These are phyloP conservation scores for Datura wrightii DNA, from an alignment of 257 asterid species.

Conservation along the genomic window DNA sequence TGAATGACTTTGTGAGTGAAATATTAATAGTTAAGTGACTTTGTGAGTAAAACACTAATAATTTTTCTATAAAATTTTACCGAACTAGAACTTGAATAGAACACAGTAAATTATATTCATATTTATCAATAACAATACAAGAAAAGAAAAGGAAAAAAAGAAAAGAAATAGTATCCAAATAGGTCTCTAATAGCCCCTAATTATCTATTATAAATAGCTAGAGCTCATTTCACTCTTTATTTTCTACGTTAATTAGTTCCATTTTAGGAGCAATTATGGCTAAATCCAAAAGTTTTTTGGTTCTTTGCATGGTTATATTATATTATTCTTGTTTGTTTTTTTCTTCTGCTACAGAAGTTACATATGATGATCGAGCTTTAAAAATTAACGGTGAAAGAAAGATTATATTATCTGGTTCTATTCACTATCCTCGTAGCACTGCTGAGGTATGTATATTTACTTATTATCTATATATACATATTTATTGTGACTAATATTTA, in stretches of 20 bases:
- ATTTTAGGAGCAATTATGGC: not conserved
- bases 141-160: not conserved
- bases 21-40: too few relatives aligned
- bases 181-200: not conserved
- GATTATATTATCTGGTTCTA: conserved; percentile 7
- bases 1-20: too few relatives aligned
- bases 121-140: not conserved
- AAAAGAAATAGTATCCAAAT: not conserved
- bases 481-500: too few relatives aligned
- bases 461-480: too few relatives aligned
- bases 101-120: not conserved
- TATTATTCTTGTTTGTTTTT: not conserved
- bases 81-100: not conserved
- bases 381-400: conserved; percentile 44
- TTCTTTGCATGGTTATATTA: not conserved
- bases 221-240: not conserved
- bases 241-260: not conserved
- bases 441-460: too few relatives aligned
- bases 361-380: conserved; percentile 47
- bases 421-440: too few relatives aligned
- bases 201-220: not conserved
- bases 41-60: too few relatives aligned
- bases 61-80: too few relatives aligned
- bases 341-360: conserved; percentile 35
- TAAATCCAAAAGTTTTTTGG: not conserved